Base-by-base conservation (phyloP, 2,329 filamentous ascomycete species). In the Pseudohalonectria lignicola region DNA sequence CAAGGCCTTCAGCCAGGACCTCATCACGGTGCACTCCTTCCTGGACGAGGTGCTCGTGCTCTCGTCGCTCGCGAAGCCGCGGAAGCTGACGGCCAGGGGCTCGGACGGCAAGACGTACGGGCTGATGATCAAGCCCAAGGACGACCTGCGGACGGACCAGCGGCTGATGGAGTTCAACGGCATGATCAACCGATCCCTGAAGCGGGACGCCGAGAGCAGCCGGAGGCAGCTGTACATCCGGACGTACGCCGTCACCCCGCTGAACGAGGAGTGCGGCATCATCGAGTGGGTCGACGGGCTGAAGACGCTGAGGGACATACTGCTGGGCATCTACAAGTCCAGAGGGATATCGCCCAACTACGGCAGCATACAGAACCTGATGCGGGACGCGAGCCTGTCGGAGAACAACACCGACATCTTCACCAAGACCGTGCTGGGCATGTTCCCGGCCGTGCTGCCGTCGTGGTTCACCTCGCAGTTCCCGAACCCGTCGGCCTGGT, bases 281-380 rank as follows among this genome's bases (percentile, higher is more conserved):
- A 94, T 98, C 49, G 92, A 99, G 62, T 99, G 92, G 92, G 87
- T 99, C 21, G 86, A 94, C 49, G 92, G 92, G 8, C 79, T 98
- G 48, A 93, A 90, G 56, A 93, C 92, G 3, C 74, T 96, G 53
- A 79, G 93, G 45, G 92, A 98, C 49, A 92, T 96, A 44, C 69
- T 98, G 36, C 69, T 94, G 35, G 76, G 71, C 39, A 71, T 86
- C 36, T 90, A 95, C 54, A 76, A 76, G 45, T 74, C 86, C 46
- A 82, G 82, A 43, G 82, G 81, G 37, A 75, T 94, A 31, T 53
- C 61, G 33, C 71, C 67, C 40, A 77, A 93, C 58, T 93, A 90
- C 57, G 63, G 60, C 31, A 71, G 79, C 39, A 76, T 94, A 11
- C 67, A 66, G 42, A 56, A 65, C 39, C 61, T 71, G 51, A 77